Evolutionary conservation across 371 early-diverging fungal species (phyloP).

Genomic region (Globomyces sp.): DNA sequence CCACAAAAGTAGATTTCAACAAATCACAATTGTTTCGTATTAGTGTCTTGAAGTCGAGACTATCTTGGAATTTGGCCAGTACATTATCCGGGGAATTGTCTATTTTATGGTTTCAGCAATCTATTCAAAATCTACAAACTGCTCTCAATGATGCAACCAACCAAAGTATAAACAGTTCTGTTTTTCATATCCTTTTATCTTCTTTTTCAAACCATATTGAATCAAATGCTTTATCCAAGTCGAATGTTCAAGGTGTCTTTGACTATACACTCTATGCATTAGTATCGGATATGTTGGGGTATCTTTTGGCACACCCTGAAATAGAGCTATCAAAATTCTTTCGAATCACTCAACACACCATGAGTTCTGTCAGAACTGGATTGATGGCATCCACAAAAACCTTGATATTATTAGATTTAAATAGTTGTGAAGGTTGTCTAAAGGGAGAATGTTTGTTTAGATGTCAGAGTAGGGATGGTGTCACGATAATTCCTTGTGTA

Average conservation of each 20-base stretch:
- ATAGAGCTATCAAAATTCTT: neutral
- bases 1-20: too few species aligned
- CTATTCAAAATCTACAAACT: too few species aligned
- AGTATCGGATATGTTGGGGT: neutral
- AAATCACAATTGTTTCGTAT: too few species aligned
- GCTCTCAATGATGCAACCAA: too few species aligned
- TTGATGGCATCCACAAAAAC: neutral
- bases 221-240: neutral
- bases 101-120: too few species aligned
- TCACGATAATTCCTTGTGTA: neutral
- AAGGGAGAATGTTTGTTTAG: neutral
- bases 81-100: too few species aligned
- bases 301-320: neutral
- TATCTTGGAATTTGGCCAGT: too few species aligned
- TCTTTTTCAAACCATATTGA: too few species aligned
- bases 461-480: neutral
- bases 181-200: too few species aligned
- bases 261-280: neutral
- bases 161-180: too few species aligned
- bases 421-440: slow-evolving; percentile 6
- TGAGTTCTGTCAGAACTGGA: slow-evolving; percentile 1
- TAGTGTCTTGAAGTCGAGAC: too few species aligned
- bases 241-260: neutral
- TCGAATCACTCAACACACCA: slow-evolving; percentile 1
- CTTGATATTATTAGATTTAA: neutral